These are phyloP conservation scores for Senna tora DNA, from an alignment of 306 rosid genomes.

Conservation along the genomic window DNA sequence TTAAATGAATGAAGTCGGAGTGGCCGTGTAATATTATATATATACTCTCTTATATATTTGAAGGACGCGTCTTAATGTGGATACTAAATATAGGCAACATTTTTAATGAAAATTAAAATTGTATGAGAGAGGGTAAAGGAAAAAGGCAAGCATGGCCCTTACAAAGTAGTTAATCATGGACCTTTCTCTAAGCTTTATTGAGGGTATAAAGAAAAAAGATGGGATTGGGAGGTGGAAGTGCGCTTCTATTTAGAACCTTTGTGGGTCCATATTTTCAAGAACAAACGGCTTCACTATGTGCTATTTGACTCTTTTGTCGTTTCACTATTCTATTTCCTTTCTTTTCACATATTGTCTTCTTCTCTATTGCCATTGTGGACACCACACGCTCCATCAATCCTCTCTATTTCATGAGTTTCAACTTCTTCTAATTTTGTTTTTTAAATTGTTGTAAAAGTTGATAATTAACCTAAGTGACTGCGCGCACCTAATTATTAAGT, in stretches of 20 bases:
- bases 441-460: too few species aligned
- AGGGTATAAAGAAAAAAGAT: slow-evolving; percentile 35
- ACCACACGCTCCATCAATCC: too few species aligned
- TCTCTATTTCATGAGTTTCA: too few species aligned
- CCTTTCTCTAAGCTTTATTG: slow-evolving; percentile 58
- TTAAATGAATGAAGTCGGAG: not conserved
- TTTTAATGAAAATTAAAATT: too few species aligned
- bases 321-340: slow-evolving; percentile 18
- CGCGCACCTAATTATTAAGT: not conserved
- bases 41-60: too few species aligned
- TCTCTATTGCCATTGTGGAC: too few species aligned
- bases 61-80: too few species aligned
- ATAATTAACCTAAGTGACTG: too few species aligned
- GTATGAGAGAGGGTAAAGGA: slow-evolving; percentile 9
- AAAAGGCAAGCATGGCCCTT: not conserved
- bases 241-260: slow-evolving; percentile 41
- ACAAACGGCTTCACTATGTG: slow-evolving; percentile 38
- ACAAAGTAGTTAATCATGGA: slow-evolving; percentile 62
- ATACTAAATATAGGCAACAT: too few species aligned
- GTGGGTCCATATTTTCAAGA: slow-evolving; percentile 41
- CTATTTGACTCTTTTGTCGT: slow-evolving; percentile 49
- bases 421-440: too few species aligned
- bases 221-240: slow-evolving; percentile 35
- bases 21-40: too few species aligned
- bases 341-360: too few species aligned